Base-by-base conservation (phyloP, 2,329 filamentous ascomycete species). In the Cladobotryum mycophilum region DNA sequence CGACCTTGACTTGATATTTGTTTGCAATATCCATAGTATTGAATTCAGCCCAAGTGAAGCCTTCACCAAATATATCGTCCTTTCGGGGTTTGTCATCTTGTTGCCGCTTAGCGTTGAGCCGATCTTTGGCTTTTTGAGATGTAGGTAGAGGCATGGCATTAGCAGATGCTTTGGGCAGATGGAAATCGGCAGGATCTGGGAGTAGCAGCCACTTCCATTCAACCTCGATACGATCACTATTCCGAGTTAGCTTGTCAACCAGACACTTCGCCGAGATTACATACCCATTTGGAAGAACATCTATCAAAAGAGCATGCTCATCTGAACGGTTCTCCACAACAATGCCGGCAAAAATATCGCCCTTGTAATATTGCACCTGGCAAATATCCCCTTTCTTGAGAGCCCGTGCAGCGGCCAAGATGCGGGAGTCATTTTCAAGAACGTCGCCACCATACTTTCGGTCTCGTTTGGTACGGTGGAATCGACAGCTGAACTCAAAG, bases 401-500 rank as follows among this genome's bases (percentile, higher is more conserved):
- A 1, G 78, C 77, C 48, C 77, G 78, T 2, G 89, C 89, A 41
- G 84, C 85, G 51, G 82, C 77, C 47, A 78, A 77, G 50, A 93
- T 80, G 54, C 83, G 81, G 50, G 81, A 74, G 64, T 87, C 85
- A 47, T 80, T 78, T 60, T 93, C 90, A 54, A 93, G 72, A 1
- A 76, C 72, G 49, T 88, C 81, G 35, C 80, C 79, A 48, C 88
- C 81, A 46, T 84, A 68, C 57, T 86, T 88, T 70, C 86, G 89
- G 55, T 89, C 84, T 61, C 93, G 84, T 72, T 93, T 95, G 13
- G 87, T 83, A 45, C 93, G 82, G 67, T 99, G 93, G 70, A 95
- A 96, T 53, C 91, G 88, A 71, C 93, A 99, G 60, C 88, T 89
- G 66, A 97, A 91, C 63, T 96, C 89, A 60, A 95, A 92, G 1